Evolutionary conservation across 257 asterid genomes (phyloP).

Genomic region (Penstemon eatonii): DNA sequence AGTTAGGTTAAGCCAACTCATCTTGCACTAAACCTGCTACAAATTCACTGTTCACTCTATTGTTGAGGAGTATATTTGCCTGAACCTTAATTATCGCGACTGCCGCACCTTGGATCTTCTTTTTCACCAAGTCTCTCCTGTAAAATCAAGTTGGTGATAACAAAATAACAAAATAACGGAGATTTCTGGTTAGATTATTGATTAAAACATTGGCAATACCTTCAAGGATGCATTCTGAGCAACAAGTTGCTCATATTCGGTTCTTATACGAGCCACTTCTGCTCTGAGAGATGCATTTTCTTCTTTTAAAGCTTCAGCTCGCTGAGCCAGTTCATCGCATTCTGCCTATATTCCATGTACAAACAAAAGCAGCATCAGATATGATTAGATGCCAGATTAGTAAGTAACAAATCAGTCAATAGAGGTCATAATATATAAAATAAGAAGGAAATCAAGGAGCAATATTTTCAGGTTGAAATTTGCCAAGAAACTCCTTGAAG

Average conservation of each 20-base stretch:
- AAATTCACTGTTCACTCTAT: slow-evolving; percentile 33
- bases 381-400: neutral
- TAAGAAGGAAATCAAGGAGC: no score
- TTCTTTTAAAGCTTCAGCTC: slow-evolving; percentile 72
- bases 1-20: slow-evolving; percentile 47
- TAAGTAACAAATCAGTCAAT: no score
- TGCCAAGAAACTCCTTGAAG: no score
- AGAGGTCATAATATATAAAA: no score
- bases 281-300: slow-evolving; percentile 85
- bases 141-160: slow-evolving; percentile 24
- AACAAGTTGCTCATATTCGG: slow-evolving; percentile 68
- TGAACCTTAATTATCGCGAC: slow-evolving; percentile 29
- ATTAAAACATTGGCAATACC: slow-evolving; percentile 48
- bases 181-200: neutral
- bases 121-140: slow-evolving; percentile 74
- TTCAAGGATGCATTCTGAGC: slow-evolving; percentile 82
- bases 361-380: slow-evolving; percentile 25
- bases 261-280: slow-evolving; percentile 70
- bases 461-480: no score
- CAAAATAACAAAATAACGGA: neutral
- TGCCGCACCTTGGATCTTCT: slow-evolving; percentile 47
- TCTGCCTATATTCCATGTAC: slow-evolving; percentile 63
- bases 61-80: slow-evolving; percentile 30
- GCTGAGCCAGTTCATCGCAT: slow-evolving; percentile 91
- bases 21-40: slow-evolving; percentile 20